phyloP scores from a whole-genome alignment of 768 basidiomycete species.

The Trametes villosa region DNA sequence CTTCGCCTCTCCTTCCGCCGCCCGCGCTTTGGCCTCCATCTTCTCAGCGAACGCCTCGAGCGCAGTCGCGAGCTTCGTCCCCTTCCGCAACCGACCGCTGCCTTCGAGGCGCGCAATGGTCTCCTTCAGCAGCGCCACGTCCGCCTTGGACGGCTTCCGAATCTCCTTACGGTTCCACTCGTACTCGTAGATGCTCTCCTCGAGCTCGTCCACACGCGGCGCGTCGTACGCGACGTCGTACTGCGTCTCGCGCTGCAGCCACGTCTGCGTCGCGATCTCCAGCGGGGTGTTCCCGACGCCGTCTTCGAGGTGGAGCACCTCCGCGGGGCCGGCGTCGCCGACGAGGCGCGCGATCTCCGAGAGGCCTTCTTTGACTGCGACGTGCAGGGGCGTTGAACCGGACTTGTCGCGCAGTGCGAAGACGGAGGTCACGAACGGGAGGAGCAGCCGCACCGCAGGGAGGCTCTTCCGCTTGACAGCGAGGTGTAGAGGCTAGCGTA shows the following conservation, averaged over 20 bases:
- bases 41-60: conserved; percentile 22
- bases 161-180: not conserved
- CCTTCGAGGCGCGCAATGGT: conserved; percentile 19
- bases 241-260: conserved; percentile 15
- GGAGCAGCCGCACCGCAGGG: conserved; percentile 36
- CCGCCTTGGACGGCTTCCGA: conserved; percentile 8
- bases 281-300: conserved; percentile 37
- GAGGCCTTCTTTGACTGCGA: conserved; percentile 43
- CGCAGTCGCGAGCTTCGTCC: conserved; percentile 29
- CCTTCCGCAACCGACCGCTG: conserved; percentile 21
- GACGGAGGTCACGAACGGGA: conserved; percentile 38
- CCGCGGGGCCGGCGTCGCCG: conserved; percentile 41
- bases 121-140: conserved; percentile 19
- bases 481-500: conserved; percentile 55
- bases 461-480: conserved; percentile 46
- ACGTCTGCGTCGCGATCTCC: conserved; percentile 29
- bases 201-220: not conserved
- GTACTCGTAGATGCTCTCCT: not conserved
- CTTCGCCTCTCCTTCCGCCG: not conserved
- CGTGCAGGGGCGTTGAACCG: conserved; percentile 58
- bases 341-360: conserved; percentile 44
- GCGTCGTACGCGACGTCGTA: not conserved
- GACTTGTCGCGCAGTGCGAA: conserved; percentile 48
- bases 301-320: conserved; percentile 52
- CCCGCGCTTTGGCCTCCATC: not conserved